A percentile compares a stretch with the other conserved stretches of the same genome.
phyloP scores from a whole-genome alignment of 768 basidiomycete species.

The Leccinum disarticulatum region DNA sequence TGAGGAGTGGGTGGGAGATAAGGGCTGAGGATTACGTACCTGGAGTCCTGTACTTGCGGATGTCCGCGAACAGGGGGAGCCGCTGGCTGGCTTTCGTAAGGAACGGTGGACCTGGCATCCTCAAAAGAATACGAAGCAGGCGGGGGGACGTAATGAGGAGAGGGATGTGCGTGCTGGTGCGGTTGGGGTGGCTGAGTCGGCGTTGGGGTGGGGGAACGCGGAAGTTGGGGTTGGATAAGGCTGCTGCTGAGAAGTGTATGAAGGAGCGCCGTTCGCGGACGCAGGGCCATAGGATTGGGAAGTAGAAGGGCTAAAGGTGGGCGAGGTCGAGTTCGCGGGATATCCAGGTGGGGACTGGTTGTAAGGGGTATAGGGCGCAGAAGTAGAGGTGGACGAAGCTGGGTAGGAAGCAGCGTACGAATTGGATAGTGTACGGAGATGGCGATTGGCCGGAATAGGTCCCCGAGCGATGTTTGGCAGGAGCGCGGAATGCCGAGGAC shows the following conservation, averaged over 20 bases:
- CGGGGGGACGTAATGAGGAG: constrained; percentile 25
- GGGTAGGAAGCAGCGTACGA: constrained; percentile 14
- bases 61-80: constrained; percentile 20
- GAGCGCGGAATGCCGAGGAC: constrained; percentile 12
- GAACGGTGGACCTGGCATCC: constrained; percentile 14
- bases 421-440: constrained; percentile 21
- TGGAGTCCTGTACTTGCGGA: constrained; percentile 19
- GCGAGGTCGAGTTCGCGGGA: constrained; percentile 21
- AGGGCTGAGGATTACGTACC: constrained; percentile 17
- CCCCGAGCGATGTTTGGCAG: constrained; percentile 21
- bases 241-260: constrained; percentile 18
- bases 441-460: constrained; percentile 13
- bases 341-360: constrained; percentile 21
- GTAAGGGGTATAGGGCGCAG: constrained; percentile 22
- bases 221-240: constrained; percentile 28
- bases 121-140: constrained; percentile 25
- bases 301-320: constrained; percentile 24
- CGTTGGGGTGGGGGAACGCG: constrained; percentile 29
- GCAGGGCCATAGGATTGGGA: constrained; percentile 19
- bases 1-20: constrained; percentile 1
- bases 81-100: constrained; percentile 20
- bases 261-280: constrained; percentile 10
- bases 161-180: constrained; percentile 19
- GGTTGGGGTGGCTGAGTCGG: constrained; percentile 27
- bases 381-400: constrained; percentile 19